Evolutionary conservation across 345 rosid genomes (phyloP), one percentile per base, ranked within the genome.

Genomic region (Lumnitzera racemosa): DNA sequence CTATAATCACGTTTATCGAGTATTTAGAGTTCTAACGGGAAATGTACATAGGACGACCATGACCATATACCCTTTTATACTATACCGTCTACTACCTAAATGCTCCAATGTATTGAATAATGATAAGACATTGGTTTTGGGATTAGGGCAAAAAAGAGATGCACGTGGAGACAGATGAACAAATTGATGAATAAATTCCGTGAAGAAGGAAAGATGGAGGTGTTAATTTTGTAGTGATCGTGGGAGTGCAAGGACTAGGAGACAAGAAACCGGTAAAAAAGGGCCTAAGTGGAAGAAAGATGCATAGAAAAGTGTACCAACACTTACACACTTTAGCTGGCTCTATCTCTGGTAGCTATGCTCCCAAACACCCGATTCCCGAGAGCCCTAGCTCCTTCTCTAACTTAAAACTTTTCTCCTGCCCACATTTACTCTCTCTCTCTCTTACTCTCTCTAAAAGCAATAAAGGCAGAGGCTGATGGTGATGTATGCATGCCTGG

Each of bases 261-360:
- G 85, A 78, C 82, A 75, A 62, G 56, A 43, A 46, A 67, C 58
- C 80, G 67, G 68, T 62, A 67, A 70, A 65, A 66, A 46, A 67
- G 65, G 68, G 20, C 20, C 10, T 5, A 36, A 36, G 43, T 36
- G 43, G 43, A 9, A 36, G 43, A 5, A 9, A 36, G 43, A 69
- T 66, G 72, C 72, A 66, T 70, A 60, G 73, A 72, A 68, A 46
- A 59, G 67, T 54, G 76, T 71, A 73, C 69, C 76, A 49, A 61
- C 52, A 67, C 62, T 15, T 59, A 59, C 56, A 60, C 68, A n/a
- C n/a, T n/a, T 47, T 24, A 43, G 41, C 49, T 49, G 59, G 13
- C 41, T 17, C 36, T 49, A 63, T 52, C 68, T 47, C 54, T 52
- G 58, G 56, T 2, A 20, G 46, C 5, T 53, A 46, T 50, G 53